A percentile compares a stretch with the other conserved stretches of the same genome.
These are phyloP conservation scores for Fusarium sp. DNA, from an alignment of 2,329 filamentous ascomycete genomes.

Conservation along the genomic window DNA sequence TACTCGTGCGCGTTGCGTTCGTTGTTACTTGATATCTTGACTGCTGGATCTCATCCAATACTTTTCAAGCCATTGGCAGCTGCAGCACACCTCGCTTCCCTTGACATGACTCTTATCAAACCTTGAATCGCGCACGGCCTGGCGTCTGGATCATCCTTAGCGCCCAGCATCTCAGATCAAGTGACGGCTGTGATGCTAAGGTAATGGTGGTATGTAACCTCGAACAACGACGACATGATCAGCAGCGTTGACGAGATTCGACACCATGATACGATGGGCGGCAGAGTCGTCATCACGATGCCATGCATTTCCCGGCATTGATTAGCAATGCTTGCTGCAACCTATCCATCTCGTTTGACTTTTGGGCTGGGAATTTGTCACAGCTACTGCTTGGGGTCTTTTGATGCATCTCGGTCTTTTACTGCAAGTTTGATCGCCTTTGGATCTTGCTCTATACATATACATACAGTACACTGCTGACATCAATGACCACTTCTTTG, in stretches of 20 bases:
- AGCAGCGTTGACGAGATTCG: constrained; percentile 18
- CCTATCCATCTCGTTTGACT: constrained; percentile 8
- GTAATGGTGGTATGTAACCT: constrained; percentile 28
- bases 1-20: constrained; percentile 4
- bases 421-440: not conserved
- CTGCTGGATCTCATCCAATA: constrained; percentile 12
- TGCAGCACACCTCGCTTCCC: constrained; percentile 21
- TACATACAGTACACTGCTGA: too few relatives aligned
- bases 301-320: constrained; percentile 23
- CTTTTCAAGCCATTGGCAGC: constrained; percentile 11
- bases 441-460: not conserved
- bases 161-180: constrained; percentile 43
- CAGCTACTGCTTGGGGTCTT: not conserved
- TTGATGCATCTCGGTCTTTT: constrained; percentile 1
- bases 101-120: constrained; percentile 39
- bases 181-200: constrained; percentile 35
- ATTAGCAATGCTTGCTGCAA: constrained; percentile 20
- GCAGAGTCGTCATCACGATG: constrained; percentile 30
- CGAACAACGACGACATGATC: constrained; percentile 31
- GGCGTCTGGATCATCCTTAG: constrained; percentile 30
- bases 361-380: not conserved
- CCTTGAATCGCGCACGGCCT: constrained; percentile 29
- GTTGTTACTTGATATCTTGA: constrained; percentile 12
- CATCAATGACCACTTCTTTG: not conserved
- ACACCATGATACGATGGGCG: constrained; percentile 3